Conservation (phyloP, 2,329 filamentous ascomycete genomes). For the Iodosphaeria phyllophila region DNA sequence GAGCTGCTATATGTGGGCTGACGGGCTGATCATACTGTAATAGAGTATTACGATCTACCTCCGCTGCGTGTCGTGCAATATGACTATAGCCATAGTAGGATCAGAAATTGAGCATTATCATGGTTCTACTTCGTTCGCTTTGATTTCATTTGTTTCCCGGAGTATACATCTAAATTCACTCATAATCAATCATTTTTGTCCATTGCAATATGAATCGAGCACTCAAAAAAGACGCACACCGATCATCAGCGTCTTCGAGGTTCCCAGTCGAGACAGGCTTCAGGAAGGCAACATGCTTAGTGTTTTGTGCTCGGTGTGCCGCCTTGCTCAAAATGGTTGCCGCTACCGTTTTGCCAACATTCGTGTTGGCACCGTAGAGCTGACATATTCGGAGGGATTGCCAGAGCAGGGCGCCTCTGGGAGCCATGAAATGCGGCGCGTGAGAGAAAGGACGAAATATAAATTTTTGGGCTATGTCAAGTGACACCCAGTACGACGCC, state of each 20-base stretch:
- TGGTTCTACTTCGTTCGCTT: slow-evolving; percentile 2
- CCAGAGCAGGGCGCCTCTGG: slow-evolving; percentile 44
- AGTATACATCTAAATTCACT: too few species aligned
- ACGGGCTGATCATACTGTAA: slow-evolving; percentile 58
- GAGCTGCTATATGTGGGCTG: slow-evolving; percentile 61
- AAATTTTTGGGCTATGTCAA: too few species aligned
- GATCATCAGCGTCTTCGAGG: slow-evolving; percentile 48
- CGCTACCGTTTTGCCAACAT: slow-evolving; percentile 71
- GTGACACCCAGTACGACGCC: too few species aligned
- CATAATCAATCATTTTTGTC: slow-evolving; percentile 1
- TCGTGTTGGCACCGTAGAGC: slow-evolving; percentile 68
- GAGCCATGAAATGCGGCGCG: too few species aligned
- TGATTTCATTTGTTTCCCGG: background rate
- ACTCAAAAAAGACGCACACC: slow-evolving; percentile 22
- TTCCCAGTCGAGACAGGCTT: slow-evolving; percentile 73
- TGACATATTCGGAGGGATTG: slow-evolving; percentile 51
- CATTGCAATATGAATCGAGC: too few species aligned
- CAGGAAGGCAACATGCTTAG: slow-evolving; percentile 41
- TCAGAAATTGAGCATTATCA: background rate
- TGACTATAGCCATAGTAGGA: slow-evolving; percentile 9
- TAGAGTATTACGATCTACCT: too few species aligned
- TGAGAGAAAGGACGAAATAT: too few species aligned
- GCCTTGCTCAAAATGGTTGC: slow-evolving; percentile 54
- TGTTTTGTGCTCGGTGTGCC: slow-evolving; percentile 24
- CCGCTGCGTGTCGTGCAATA: too few species aligned